Percentiles rank a stretch among this genome's conserved stretches.
Evolutionary conservation across 495 filamentous ascomycete genomes (phyloP).

Genomic region (Aspergillus campestris): DNA sequence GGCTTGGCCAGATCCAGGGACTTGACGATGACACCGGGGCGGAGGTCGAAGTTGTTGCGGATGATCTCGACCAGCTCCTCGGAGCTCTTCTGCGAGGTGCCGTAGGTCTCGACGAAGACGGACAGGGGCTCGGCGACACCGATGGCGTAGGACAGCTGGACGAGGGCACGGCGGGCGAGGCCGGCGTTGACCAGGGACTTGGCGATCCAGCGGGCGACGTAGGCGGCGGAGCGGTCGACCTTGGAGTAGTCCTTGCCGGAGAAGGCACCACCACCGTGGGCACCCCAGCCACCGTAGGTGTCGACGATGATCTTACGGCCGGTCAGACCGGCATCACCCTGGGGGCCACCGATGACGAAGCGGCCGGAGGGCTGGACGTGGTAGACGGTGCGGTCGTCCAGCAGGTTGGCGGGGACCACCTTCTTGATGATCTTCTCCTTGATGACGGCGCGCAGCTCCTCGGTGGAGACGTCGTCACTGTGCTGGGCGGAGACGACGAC

Average conservation of each 20-base stretch:
- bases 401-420: slow-evolving; percentile 83
- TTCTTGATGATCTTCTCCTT: slow-evolving; percentile 95
- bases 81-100: slow-evolving; percentile 67
- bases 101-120: slow-evolving; percentile 57
- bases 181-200: slow-evolving; percentile 90
- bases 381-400: slow-evolving; percentile 88
- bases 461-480: slow-evolving; percentile 78
- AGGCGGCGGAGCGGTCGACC: slow-evolving; percentile 96
- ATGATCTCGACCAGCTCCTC: slow-evolving; percentile 93
- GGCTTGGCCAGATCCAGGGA: slow-evolving; percentile 91
- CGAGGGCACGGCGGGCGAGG: slow-evolving; percentile 82
- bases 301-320: slow-evolving; percentile 99
- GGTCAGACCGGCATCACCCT: slow-evolving; percentile 97
- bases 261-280: slow-evolving; percentile 99
- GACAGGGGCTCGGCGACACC: slow-evolving; percentile 96
- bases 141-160: slow-evolving; percentile 98
- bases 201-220: slow-evolving; percentile 95
- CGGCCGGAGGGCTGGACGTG: slow-evolving; percentile 97
- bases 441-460: slow-evolving; percentile 88
- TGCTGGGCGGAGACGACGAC: slow-evolving; percentile 96
- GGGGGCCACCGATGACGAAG: slow-evolving; percentile 98
- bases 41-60: slow-evolving; percentile 89
- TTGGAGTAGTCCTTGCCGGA: slow-evolving; percentile 99
- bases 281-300: slow-evolving; percentile 99
- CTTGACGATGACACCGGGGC: slow-evolving; percentile 96